Evolutionary conservation across 2,329 filamentous ascomycete species (phyloP).

Genomic region (Tolypocladium ophioglossoides): DNA sequence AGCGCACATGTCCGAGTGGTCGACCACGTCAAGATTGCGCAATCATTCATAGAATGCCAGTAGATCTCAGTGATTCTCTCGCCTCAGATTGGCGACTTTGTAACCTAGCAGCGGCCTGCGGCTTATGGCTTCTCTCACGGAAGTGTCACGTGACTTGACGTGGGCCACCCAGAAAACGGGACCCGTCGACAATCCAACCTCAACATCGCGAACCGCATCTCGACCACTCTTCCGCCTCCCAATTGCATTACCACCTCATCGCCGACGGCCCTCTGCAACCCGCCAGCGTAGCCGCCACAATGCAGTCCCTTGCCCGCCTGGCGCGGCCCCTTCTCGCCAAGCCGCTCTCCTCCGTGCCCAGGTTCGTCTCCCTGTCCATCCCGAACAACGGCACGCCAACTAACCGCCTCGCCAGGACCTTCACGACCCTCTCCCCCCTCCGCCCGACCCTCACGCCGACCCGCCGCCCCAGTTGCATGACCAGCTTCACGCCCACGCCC

Average conservation of each 20-base stretch:
- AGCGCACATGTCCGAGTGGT: no score
- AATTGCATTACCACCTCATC: not conserved
- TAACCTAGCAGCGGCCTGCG: no score
- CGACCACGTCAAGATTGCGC: no score
- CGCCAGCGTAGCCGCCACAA: not conserved
- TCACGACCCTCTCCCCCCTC: conserved; percentile 38
- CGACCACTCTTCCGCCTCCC: not conserved
- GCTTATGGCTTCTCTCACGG: no score
- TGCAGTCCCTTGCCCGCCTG: conserved; percentile 19
- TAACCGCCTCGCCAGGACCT: conserved; percentile 22
- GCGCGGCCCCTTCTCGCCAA: conserved; percentile 17
- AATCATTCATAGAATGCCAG: no score
- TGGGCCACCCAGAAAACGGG: not conserved
- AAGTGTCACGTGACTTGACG: no score
- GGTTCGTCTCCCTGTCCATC: conserved; percentile 7
- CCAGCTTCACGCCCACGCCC: conserved; percentile 18
- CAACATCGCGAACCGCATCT: not conserved
- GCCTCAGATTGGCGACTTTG: no score
- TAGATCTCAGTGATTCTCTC: no score
- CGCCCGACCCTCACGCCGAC: conserved; percentile 33
- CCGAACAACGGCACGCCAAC: not conserved
- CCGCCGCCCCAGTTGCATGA: conserved; percentile 19
- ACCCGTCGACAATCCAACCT: not conserved
- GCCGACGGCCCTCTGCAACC: not conserved
- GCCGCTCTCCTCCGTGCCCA: conserved; percentile 11